These are phyloP conservation scores for Parasitella parasitica DNA, from an alignment of 371 early-diverging fungal genomes.

Conservation along the genomic window DNA sequence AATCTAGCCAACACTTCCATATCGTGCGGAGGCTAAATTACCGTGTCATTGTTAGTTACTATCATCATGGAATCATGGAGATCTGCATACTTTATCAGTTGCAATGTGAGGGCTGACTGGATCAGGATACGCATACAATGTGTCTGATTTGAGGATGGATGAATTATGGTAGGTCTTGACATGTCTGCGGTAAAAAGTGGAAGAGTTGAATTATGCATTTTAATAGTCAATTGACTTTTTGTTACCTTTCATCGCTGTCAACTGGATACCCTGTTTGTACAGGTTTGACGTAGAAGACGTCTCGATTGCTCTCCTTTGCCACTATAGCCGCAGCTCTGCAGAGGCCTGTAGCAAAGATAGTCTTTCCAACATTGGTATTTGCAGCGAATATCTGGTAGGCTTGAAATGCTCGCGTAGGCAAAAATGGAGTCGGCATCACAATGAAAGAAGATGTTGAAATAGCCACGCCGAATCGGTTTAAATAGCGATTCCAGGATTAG, in stretches of 20 bases:
- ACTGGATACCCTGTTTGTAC: conserved; percentile 84
- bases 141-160: conserved; percentile 40
- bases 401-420: conserved; percentile 62
- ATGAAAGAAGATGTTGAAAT: neutral
- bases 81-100: conserved; percentile 45
- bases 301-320: conserved; percentile 41
- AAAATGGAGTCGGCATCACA: conserved; percentile 42
- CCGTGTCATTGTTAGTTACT: neutral
- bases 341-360: conserved; percentile 71
- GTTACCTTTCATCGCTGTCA: conserved; percentile 75
- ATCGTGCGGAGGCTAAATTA: conserved; percentile 49
- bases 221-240: neutral
- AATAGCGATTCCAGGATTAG: neutral
- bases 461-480: conserved; percentile 2
- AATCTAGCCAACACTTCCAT: conserved; percentile 46
- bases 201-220: neutral
- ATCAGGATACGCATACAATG: conserved; percentile 69
- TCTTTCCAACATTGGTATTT: conserved; percentile 88
- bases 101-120: conserved; percentile 82
- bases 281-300: conserved; percentile 76
- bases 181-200: conserved; percentile 47
- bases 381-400: conserved; percentile 76
- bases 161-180: conserved; percentile 53
- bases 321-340: conserved; percentile 56
- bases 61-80: neutral